Evolutionary conservation across 2,329 filamentous ascomycete species (phyloP).

Genomic region (Aspergillus sojae): DNA sequence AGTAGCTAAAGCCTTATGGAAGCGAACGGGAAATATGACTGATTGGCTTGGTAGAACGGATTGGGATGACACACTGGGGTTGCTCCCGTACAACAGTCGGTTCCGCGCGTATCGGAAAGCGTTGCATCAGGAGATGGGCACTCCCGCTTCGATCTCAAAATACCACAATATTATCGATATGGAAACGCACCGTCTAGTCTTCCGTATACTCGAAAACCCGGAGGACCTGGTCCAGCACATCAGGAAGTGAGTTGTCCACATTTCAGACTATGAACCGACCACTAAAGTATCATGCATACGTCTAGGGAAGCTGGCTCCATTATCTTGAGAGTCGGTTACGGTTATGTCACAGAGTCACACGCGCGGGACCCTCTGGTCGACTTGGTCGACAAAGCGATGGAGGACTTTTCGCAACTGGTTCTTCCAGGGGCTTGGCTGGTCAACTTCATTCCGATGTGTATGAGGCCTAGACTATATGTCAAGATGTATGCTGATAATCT

Average conservation of each 20-base stretch:
- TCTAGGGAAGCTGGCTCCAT: conserved; percentile 1
- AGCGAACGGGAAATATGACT: neutral
- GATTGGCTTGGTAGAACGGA: neutral
- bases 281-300: neutral
- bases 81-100: neutral
- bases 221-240: conserved; percentile 1
- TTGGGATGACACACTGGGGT: neutral
- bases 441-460: conserved; percentile 3
- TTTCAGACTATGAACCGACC: neutral
- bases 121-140: conserved; percentile 3
- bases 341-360: conserved; percentile 1
- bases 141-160: neutral
- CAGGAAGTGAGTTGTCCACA: neutral
- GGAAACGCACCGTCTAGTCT: neutral
- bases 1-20: neutral
- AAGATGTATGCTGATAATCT: too few relatives aligned
- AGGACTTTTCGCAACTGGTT: neutral
- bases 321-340: conserved; percentile 5
- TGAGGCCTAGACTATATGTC: neutral
- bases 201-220: neutral
- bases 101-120: conserved; percentile 2
- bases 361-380: conserved; percentile 1
- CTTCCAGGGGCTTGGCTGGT: neutral
- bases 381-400: neutral
- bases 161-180: neutral